These are phyloP conservation scores for Moelleriella libera DNA, from an alignment of 2,329 filamentous ascomycete species.

Conservation along the genomic window DNA sequence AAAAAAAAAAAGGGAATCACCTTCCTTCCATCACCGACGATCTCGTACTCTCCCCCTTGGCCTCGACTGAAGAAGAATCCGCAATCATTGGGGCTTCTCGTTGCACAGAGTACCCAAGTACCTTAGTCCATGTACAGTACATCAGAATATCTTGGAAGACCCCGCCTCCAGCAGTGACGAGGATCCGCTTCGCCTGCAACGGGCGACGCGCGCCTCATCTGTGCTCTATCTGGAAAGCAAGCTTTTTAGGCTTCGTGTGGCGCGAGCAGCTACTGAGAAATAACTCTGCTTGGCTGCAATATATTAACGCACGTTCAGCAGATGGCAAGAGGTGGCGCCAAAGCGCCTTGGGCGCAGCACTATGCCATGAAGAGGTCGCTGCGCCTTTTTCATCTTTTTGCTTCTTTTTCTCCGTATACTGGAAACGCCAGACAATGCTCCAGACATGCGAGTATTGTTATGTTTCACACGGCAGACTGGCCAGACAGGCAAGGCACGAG, in stretches of 20 bases:
- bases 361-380: neutral
- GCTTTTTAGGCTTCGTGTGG: neutral
- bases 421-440: neutral
- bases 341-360: neutral
- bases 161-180: neutral
- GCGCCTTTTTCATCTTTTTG: neutral
- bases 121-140: too few species aligned
- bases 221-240: neutral
- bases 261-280: neutral
- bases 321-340: neutral
- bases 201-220: neutral
- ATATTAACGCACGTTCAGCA: neutral
- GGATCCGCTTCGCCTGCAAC: constrained; percentile 1
- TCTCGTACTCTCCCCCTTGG: too few species aligned
- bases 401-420: neutral
- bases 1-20: too few species aligned
- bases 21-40: too few species aligned
- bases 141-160: too few species aligned
- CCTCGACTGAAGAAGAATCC: too few species aligned
- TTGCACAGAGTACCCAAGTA: too few species aligned
- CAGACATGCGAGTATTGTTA: neutral
- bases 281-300: neutral
- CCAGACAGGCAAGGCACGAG: neutral
- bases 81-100: too few species aligned
- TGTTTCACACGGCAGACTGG: neutral